These are phyloP conservation scores for Chlorella ohadii DNA, from an alignment of 139 green algal genomes.

Conservation along the genomic window DNA sequence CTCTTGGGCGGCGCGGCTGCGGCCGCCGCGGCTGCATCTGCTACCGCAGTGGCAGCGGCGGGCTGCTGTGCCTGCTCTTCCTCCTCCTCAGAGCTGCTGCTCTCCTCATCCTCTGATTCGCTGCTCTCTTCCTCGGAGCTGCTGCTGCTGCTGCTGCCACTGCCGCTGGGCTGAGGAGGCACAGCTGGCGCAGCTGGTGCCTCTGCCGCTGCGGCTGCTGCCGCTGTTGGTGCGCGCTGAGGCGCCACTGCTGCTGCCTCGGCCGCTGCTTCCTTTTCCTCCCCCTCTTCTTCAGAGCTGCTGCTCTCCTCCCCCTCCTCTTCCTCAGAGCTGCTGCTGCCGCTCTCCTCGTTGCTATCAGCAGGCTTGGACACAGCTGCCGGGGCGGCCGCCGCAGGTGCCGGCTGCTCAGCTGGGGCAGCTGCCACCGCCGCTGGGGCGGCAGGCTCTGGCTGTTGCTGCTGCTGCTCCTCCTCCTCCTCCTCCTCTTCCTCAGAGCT, in stretches of 20 bases:
- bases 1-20: background rate
- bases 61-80: background rate
- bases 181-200: no score
- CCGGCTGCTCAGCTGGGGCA: background rate
- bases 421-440: background rate
- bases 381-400: background rate
- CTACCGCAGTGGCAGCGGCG: background rate
- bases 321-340: constrained; percentile 10
- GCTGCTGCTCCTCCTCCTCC: background rate
- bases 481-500: background rate
- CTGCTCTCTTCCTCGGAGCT: background rate
- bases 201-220: background rate
- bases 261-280: no score
- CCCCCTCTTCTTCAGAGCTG: background rate
- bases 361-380: background rate
- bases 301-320: background rate
- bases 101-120: background rate
- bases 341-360: background rate
- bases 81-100: background rate
- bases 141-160: background rate
- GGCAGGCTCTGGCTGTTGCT: background rate
- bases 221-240: background rate
- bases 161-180: background rate
- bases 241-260: background rate
- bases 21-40: background rate